These are phyloP conservation scores for Talaromyces borbonicus DNA, from an alignment of 495 filamentous ascomycete species.

Conservation along the genomic window DNA sequence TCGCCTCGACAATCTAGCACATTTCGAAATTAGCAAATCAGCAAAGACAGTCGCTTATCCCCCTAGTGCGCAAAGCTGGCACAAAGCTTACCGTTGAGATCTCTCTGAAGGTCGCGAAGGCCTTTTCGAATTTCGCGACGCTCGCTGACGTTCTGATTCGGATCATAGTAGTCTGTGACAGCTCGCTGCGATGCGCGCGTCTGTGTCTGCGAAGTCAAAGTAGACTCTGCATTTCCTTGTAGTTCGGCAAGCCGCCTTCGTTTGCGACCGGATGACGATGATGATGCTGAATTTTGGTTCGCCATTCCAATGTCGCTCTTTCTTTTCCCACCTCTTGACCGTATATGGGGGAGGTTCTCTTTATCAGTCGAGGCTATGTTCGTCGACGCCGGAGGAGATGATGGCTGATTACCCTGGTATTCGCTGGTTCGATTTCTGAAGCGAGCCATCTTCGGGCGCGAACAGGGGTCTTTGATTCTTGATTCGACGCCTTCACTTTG, in stretches of 20 bases:
- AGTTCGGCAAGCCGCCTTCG: constrained; percentile 32
- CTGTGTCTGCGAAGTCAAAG: constrained; percentile 24
- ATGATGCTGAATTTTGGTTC: constrained; percentile 9
- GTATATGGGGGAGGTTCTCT: constrained; percentile 35
- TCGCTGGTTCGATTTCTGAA: not conserved
- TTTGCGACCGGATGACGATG: constrained; percentile 18
- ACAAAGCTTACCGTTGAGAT: constrained; percentile 49
- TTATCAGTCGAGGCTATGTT: constrained; percentile 46
- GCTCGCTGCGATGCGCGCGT: constrained; percentile 15
- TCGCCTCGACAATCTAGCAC: constrained; percentile 54
- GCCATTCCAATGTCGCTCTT: constrained; percentile 22
- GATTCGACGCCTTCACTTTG: too few relatives aligned
- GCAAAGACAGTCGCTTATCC: too few relatives aligned
- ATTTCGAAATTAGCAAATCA: too few relatives aligned
- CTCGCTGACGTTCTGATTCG: constrained; percentile 76
- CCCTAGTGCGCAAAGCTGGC: too few relatives aligned
- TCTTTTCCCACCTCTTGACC: constrained; percentile 14
- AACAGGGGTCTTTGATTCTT: too few relatives aligned
- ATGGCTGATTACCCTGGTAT: not conserved
- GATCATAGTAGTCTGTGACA: constrained; percentile 60
- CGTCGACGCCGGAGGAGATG: constrained; percentile 1
- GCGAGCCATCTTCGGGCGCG: not conserved
- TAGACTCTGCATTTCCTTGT: constrained; percentile 10
- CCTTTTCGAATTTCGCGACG: constrained; percentile 58
- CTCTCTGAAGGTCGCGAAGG: constrained; percentile 54